Evolutionary conservation across 257 asterid species (phyloP).

Genomic region (Paraleonurus japonicus): DNA sequence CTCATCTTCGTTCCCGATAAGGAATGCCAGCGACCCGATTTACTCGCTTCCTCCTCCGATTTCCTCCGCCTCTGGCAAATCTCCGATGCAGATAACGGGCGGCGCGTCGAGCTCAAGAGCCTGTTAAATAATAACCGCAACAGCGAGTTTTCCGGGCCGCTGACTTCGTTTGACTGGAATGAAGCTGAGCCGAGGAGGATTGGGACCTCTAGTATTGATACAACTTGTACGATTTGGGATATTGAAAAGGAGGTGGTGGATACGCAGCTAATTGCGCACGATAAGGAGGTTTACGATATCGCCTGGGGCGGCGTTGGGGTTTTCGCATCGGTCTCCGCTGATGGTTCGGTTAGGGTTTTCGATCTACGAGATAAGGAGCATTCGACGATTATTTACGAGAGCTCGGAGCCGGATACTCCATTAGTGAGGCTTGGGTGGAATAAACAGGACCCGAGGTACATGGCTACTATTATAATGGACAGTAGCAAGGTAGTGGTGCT

Average conservation of each 20-base stretch:
- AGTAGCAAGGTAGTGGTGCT: constrained; percentile 89
- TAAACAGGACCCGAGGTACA: constrained; percentile 95
- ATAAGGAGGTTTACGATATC: constrained; percentile 96
- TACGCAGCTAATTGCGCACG: constrained; percentile 94
- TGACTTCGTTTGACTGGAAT: constrained; percentile 97
- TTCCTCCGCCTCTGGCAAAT: constrained; percentile 88
- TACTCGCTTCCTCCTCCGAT: constrained; percentile 87
- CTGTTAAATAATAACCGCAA: constrained; percentile 69
- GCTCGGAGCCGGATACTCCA: constrained; percentile 92
- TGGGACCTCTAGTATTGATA: constrained; percentile 92
- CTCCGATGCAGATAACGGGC: constrained; percentile 45
- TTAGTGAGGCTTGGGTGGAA: constrained; percentile 95
- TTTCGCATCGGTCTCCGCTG: constrained; percentile 93
- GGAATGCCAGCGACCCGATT: constrained; percentile 90
- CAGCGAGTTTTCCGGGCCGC: constrained; percentile 85
- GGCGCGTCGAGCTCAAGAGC: constrained; percentile 71
- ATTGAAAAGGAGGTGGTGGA: constrained; percentile 92
- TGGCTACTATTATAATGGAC: constrained; percentile 98
- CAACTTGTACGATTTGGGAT: constrained; percentile 97
- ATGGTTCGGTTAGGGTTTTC: constrained; percentile 96
- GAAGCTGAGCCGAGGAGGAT: constrained; percentile 94
- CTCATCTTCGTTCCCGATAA: constrained; percentile 87
- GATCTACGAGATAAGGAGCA: constrained; percentile 98
- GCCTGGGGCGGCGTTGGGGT: constrained; percentile 99
- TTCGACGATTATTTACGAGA: constrained; percentile 89